Conservation (phyloP, 306 rosid genomes). For the Prunus mongolica region DNA sequence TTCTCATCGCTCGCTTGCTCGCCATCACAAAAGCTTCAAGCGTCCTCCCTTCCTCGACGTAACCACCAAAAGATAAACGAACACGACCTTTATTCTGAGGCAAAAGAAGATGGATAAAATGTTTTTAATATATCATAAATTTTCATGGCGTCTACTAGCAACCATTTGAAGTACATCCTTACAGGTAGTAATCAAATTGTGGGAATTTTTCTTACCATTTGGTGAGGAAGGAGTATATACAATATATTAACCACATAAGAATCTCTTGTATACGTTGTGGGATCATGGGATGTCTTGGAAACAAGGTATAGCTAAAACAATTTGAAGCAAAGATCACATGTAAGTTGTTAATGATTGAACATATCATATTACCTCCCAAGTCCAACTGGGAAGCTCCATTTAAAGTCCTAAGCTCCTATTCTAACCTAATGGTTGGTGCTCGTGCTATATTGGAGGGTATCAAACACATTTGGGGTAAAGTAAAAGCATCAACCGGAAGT, state of each 20-base stretch:
- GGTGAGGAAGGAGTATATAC: conserved; percentile 73
- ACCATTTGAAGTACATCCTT: conserved; percentile 69
- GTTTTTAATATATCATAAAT: no score
- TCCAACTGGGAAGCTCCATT: no score
- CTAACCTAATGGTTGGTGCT: no score
- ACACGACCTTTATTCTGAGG: no score
- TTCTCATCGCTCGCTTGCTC: no score
- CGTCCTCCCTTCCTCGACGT: no score
- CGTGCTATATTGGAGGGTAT: no score
- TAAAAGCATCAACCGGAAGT: rapidly evolving
- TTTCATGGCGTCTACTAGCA: conserved; percentile 30
- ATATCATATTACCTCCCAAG: background rate
- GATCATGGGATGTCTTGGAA: conserved; percentile 96
- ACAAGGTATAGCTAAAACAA: conserved; percentile 53
- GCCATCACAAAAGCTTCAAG: no score
- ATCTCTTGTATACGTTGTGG: conserved; percentile 75
- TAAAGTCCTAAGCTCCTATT: no score
- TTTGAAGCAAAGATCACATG: background rate
- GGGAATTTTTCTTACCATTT: conserved; percentile 76
- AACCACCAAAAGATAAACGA: no score
- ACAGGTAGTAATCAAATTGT: conserved; percentile 86
- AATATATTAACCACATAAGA: conserved; percentile 71
- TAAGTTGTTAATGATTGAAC: background rate
- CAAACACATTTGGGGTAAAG: no score
- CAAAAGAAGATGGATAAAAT: no score